These are phyloP conservation scores for Volvariella volvacea DNA, from an alignment of 1,284 basidiomycete species.

Conservation along the genomic window DNA sequence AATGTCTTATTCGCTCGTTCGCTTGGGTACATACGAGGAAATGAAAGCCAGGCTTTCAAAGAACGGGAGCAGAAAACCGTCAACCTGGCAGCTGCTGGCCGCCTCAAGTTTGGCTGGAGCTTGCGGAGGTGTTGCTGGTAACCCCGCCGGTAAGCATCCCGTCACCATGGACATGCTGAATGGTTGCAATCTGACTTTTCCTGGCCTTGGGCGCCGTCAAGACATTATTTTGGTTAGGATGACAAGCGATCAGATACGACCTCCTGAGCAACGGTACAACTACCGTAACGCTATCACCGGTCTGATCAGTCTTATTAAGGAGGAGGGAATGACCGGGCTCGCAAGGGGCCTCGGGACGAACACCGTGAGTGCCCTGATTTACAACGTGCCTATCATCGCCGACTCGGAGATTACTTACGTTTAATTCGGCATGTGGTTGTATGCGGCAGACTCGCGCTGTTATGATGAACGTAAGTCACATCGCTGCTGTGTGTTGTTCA, in stretches of 20 bases:
- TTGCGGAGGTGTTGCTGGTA: conserved; percentile 75
- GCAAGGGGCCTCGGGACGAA: conserved; percentile 79
- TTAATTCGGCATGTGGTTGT: too few species aligned
- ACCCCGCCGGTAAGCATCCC: conserved; percentile 59
- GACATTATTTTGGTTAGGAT: conserved; percentile 81
- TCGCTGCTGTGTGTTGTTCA: conserved; percentile 6
- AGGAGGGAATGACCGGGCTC: conserved; percentile 69
- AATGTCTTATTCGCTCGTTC: conserved; percentile 89
- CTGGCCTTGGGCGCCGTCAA: too few species aligned
- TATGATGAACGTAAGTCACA: conserved; percentile 76
- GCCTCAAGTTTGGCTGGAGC: conserved; percentile 71
- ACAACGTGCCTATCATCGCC: too few species aligned
- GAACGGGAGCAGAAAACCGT: conserved; percentile 35
- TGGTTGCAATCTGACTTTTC: neutral
- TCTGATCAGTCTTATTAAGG: conserved; percentile 52
- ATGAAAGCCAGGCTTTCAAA: conserved; percentile 52
- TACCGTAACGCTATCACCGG: conserved; percentile 77
- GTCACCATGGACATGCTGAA: conserved; percentile 1
- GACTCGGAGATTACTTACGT: too few species aligned
- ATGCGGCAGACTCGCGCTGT: conserved; percentile 71
- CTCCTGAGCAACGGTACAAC: conserved; percentile 65
- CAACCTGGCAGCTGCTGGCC: conserved; percentile 47
- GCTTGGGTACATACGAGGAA: conserved; percentile 81
- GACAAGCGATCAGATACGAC: conserved; percentile 79
- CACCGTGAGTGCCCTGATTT: conserved; percentile 36